A percentile compares a stretch with the other conserved stretches of the same genome.
These are phyloP conservation scores for Lactarius hatsudake DNA, from an alignment of 768 basidiomycete genomes.

Conservation along the genomic window DNA sequence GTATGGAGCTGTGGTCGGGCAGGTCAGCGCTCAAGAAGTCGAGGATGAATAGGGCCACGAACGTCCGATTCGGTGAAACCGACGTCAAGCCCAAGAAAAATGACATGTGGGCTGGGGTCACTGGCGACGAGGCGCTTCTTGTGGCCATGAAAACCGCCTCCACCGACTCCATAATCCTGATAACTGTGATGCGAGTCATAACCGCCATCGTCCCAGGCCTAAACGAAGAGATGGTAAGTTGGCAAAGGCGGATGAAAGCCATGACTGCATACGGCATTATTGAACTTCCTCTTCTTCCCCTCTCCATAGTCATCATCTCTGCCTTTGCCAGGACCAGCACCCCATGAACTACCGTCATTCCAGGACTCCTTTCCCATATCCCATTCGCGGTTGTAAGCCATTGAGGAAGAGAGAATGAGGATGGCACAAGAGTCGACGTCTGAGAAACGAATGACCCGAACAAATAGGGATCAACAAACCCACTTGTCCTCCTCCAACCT, in stretches of 20 bases:
- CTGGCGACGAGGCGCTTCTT: conserved; percentile 83
- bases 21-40: conserved; percentile 31
- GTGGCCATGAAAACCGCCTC: conserved; percentile 30
- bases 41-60: conserved; percentile 42
- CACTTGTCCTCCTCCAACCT: conserved; percentile 25
- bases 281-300: conserved; percentile 76
- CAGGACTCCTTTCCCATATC: conserved; percentile 71
- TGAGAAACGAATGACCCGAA: conserved; percentile 24
- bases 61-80: conserved; percentile 94
- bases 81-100: conserved; percentile 90
- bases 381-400: conserved; percentile 70
- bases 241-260: conserved; percentile 1
- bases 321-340: conserved; percentile 44
- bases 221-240: conserved; percentile 30
- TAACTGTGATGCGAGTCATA: conserved; percentile 38
- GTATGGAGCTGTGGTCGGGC: conserved; percentile 64
- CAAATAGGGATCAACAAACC: conserved; percentile 30
- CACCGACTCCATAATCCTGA: conserved; percentile 30
- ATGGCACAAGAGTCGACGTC: conserved; percentile 11
- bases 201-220: conserved; percentile 48
- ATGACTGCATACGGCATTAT: conserved; percentile 59
- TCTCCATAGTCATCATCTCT: conserved; percentile 73
- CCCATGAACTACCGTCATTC: conserved; percentile 42
- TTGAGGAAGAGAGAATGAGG: conserved; percentile 26
- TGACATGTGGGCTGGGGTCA: conserved; percentile 88